Conservation (phyloP, 306 rosid genomes). For the Senna tora region DNA sequence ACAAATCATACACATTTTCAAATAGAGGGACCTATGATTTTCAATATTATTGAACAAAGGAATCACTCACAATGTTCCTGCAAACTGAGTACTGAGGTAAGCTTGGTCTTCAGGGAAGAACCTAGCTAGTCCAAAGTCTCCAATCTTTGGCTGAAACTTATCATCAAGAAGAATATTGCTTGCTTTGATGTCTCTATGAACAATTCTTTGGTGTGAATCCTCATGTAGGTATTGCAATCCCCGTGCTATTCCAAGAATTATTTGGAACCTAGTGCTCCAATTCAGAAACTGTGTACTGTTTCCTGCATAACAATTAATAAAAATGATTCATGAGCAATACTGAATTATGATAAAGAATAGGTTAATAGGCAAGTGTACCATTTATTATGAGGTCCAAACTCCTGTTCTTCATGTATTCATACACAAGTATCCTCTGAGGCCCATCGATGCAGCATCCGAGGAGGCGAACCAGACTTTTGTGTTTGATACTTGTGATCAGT, state of each 20-base stretch:
- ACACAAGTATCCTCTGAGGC: conserved; percentile 80
- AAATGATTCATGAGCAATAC: too few species aligned
- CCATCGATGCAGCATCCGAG: conserved; percentile 86
- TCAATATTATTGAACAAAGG: not conserved
- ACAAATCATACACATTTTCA: not conserved
- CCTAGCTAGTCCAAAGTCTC: conserved; percentile 92
- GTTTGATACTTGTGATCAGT: conserved; percentile 84
- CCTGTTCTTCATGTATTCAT: conserved; percentile 81
- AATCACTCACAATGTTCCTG: conserved; percentile 84
- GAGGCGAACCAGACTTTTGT: conserved; percentile 84
- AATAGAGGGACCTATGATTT: not conserved
- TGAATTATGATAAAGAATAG: not conserved
- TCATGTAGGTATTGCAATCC: conserved; percentile 91
- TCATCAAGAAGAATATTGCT: conserved; percentile 94
- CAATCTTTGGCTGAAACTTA: conserved; percentile 80
- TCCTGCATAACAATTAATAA: conserved; percentile 56
- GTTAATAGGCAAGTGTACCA: conserved; percentile 47
- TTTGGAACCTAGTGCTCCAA: conserved; percentile 79
- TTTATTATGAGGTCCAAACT: conserved; percentile 74
- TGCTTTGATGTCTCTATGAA: conserved; percentile 92
- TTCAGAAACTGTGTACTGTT: conserved; percentile 59
- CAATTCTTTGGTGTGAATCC: conserved; percentile 81
- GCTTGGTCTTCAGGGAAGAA: conserved; percentile 98
- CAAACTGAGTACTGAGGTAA: conserved; percentile 81
- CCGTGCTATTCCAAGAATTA: conserved; percentile 77